These are phyloP conservation scores for Aphanocladium album DNA, from an alignment of 2,329 filamentous ascomycete genomes.

Conservation along the genomic window DNA sequence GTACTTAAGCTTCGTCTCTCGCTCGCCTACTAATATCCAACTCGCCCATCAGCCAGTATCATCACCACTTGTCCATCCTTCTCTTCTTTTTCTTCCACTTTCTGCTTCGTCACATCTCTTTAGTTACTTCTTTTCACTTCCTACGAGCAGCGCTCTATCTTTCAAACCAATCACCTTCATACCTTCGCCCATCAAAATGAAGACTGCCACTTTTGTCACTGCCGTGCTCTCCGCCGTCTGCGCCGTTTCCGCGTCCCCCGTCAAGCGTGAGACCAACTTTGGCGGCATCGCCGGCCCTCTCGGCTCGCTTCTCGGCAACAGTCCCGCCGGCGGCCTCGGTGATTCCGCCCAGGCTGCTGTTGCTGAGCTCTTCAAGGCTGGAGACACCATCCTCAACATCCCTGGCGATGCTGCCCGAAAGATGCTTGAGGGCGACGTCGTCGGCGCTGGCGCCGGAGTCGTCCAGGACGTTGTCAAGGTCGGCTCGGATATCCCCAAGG, in stretches of 20 bases:
- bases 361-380: slow-evolving; percentile 16
- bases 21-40: not conserved
- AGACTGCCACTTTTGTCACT: not conserved
- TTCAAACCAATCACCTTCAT: too few species aligned
- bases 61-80: not conserved
- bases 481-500: slow-evolving; percentile 8
- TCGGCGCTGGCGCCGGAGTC: slow-evolving; percentile 2
- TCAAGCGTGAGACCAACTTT: slow-evolving; percentile 12
- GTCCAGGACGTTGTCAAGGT: not conserved
- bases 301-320: slow-evolving; percentile 15
- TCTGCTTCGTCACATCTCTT: too few species aligned
- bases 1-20: not conserved
- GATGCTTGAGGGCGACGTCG: not conserved
- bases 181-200: too few species aligned
- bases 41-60: not conserved
- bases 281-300: slow-evolving; percentile 10
- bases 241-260: slow-evolving; percentile 1
- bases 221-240: slow-evolving; percentile 1
- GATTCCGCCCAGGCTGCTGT: slow-evolving; percentile 10
- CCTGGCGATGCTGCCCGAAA: slow-evolving; percentile 13
- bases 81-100: not conserved
- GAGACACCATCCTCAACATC: slow-evolving; percentile 16
- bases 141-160: too few species aligned
- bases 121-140: too few species aligned
- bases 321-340: not conserved